Conservation (phyloP, 257 asterid species). For the Solanum sparsipilum region DNA sequence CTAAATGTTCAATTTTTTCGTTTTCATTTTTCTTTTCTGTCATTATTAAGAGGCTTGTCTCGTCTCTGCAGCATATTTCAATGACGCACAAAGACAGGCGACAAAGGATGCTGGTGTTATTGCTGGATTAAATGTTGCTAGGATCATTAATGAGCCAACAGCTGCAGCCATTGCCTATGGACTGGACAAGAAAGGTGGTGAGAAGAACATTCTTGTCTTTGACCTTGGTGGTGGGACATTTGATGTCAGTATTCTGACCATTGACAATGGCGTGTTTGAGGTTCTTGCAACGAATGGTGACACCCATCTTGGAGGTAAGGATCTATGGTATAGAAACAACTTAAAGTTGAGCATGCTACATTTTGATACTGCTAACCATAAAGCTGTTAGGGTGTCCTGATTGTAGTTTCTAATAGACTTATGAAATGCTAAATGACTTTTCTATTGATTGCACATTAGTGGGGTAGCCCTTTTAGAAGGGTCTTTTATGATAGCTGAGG, state of each 20-base stretch:
- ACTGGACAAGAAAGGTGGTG: constrained; percentile 88
- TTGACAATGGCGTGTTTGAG: constrained; percentile 94
- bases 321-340: neutral
- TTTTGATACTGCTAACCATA: neutral
- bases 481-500: neutral
- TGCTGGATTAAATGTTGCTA: constrained; percentile 87
- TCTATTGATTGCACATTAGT: neutral
- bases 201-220: constrained; percentile 88
- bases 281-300: constrained; percentile 95
- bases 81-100: constrained; percentile 96
- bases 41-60: neutral
- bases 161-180: constrained; percentile 98
- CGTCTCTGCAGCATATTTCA: constrained; percentile 64
- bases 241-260: constrained; percentile 91
- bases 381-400: neutral
- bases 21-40: neutral
- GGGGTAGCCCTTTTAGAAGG: neutral
- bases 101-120: constrained; percentile 84
- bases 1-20: neutral
- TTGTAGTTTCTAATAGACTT: neutral
- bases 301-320: constrained; percentile 92
- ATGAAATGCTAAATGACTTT: neutral
- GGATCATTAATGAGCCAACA: constrained; percentile 89
- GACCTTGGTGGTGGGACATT: constrained; percentile 99
- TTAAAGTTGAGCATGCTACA: neutral